Conservation (phyloP, 148 eudicot species). For the Talinum fruticosum region DNA sequence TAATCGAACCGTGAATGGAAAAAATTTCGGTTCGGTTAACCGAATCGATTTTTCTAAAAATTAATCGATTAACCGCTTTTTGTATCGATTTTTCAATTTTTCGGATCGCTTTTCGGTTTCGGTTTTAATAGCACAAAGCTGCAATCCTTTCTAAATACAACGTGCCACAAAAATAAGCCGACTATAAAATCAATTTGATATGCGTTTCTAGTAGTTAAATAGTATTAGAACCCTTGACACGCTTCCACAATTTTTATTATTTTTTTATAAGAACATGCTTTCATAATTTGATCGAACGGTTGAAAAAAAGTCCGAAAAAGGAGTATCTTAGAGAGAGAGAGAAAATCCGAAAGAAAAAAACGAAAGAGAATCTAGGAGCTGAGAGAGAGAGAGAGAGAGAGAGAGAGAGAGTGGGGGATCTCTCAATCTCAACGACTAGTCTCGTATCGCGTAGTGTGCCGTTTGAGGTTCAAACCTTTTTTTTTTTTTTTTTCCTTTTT, state of each 20-base stretch:
- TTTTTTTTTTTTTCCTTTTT: background rate
- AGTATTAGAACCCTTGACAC: background rate
- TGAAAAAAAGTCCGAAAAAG: conserved; percentile 6
- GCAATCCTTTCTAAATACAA: no score
- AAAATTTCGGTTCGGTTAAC: no score
- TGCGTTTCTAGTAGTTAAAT: no score
- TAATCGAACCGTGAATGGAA: no score
- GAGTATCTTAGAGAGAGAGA: conserved; percentile 3
- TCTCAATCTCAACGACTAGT: conserved; percentile 20
- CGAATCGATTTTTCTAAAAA: no score
- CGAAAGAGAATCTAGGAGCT: background rate
- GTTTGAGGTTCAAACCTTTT: conserved; percentile 70
- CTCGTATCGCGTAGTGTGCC: conserved; percentile 37
- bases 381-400: background rate
- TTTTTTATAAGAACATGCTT: background rate
- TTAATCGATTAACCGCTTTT: no score
- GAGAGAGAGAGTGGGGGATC: background rate
- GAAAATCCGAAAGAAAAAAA: no score
- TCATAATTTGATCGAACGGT: conserved; percentile 33
- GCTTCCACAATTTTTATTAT: no score
- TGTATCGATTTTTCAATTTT: no score
- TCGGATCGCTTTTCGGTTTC: no score
- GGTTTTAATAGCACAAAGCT: no score
- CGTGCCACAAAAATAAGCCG: background rate
- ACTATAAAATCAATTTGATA: background rate